Percentiles rank a stretch among this genome's conserved stretches.
Evolutionary conservation across 345 rosid genomes (phyloP).

Genomic region (Citrus reticulata): DNA sequence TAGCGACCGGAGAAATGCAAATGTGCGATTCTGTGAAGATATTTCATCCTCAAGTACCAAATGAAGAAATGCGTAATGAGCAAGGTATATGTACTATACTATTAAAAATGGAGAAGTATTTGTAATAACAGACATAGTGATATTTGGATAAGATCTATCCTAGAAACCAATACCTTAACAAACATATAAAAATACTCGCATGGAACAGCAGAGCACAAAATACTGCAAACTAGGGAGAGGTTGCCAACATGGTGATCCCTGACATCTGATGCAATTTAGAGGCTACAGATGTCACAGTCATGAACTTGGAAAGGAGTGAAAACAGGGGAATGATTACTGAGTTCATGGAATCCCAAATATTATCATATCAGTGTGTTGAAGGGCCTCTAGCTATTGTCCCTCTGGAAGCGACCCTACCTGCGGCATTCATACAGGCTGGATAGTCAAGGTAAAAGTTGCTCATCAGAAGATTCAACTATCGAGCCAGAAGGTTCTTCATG

Average conservation of each 20-base stretch:
- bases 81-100: background rate
- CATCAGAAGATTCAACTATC: background rate
- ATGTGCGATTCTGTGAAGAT: background rate
- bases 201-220: background rate
- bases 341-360: background rate
- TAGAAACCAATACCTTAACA: background rate
- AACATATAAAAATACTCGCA: background rate
- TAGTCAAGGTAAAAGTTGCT: background rate
- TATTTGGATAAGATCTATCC: background rate
- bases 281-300: background rate
- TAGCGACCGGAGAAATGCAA: background rate
- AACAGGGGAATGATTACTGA: background rate
- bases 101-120: background rate
- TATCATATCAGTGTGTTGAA: background rate
- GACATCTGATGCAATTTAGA: background rate
- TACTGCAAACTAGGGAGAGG: background rate
- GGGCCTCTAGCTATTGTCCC: background rate
- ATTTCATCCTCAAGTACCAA: background rate
- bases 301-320: background rate
- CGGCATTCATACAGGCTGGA: background rate
- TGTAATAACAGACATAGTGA: background rate
- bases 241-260: background rate
- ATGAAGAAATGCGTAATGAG: background rate
- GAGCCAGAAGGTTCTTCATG: background rate
- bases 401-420: background rate